phyloP scores from a whole-genome alignment of 371 early-diverging fungal genomes.

The Syncephalastrum racemosum region DNA sequence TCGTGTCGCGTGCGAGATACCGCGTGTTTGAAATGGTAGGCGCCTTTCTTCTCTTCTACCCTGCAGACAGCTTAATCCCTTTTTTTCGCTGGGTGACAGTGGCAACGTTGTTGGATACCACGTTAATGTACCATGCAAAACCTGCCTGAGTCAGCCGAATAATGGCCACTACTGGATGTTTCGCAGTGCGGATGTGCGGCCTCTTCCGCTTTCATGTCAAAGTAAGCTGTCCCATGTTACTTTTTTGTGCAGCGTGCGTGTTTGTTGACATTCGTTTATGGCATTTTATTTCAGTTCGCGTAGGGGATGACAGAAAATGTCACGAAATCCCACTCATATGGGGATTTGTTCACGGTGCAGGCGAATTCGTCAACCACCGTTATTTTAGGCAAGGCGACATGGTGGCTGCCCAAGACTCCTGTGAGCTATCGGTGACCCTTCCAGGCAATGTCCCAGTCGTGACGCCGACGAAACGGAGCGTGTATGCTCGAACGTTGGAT shows the following conservation, averaged over 20 bases:
- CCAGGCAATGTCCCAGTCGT: constrained; percentile 14
- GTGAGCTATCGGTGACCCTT: constrained; percentile 35
- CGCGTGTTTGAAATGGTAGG: constrained; percentile 41
- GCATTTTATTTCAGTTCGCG: neutral
- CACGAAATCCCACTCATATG: constrained; percentile 36
- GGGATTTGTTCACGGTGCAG: constrained; percentile 39
- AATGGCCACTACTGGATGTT: constrained; percentile 53
- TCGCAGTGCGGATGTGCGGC: constrained; percentile 24
- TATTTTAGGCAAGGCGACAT: constrained; percentile 22
- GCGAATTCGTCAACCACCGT: constrained; percentile 24
- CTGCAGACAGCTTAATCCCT: neutral
- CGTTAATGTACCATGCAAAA: constrained; percentile 45
- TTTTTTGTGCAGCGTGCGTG: too few relatives aligned
- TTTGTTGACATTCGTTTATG: neutral
- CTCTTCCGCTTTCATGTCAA: constrained; percentile 28
- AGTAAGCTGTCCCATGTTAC: constrained; percentile 21
- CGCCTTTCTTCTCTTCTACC: neutral
- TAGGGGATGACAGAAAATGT: neutral
- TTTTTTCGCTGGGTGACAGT: constrained; percentile 14
- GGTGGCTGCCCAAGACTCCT: constrained; percentile 31
- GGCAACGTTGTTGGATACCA: constrained; percentile 47
- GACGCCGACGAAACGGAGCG: too few relatives aligned
- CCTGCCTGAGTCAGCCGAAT: constrained; percentile 32
- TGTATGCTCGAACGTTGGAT: constrained; percentile 16
- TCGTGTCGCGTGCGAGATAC: constrained; percentile 40